Evolutionary conservation across 2,329 filamentous ascomycete species (phyloP).

Genomic region (Ascochyta clinopodiicola): DNA sequence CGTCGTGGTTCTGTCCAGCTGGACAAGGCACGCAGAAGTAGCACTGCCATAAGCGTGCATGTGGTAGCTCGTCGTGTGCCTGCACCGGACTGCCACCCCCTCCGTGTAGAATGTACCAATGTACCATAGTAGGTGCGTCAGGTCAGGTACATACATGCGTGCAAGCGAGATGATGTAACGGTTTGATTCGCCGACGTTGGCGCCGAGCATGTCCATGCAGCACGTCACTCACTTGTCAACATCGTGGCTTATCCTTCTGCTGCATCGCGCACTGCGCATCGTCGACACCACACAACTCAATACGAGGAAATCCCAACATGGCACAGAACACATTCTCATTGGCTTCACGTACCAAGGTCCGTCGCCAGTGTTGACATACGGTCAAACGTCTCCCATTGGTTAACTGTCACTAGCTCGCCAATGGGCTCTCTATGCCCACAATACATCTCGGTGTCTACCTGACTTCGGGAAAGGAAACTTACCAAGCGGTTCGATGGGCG

Average conservation of each 20-base stretch:
- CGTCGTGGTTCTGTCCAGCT: constrained; percentile 22
- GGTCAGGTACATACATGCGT: background rate
- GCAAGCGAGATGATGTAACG: constrained; percentile 33
- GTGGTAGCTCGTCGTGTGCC: constrained; percentile 4
- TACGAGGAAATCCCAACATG: constrained; percentile 32
- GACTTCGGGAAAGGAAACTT: constrained; percentile 68
- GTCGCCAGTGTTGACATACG: constrained; percentile 14
- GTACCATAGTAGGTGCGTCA: background rate
- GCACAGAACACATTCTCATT: constrained; percentile 49
- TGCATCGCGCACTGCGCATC: constrained; percentile 40
- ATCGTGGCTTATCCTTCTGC: constrained; percentile 21
- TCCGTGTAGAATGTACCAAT: background rate
- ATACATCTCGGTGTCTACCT: constrained; percentile 78
- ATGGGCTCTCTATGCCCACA: constrained; percentile 71
- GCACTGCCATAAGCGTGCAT: constrained; percentile 21
- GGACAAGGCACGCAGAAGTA: constrained; percentile 14
- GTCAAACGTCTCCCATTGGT: constrained; percentile 3
- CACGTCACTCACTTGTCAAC: constrained; percentile 19
- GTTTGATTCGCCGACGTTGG: constrained; percentile 15
- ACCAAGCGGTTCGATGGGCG: constrained; percentile 63
- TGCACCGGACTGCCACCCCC: constrained; percentile 10
- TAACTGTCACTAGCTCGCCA: constrained; percentile 53
- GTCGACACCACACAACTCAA: constrained; percentile 20
- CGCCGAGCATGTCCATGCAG: constrained; percentile 38
- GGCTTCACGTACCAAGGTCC: constrained; percentile 51